Evolutionary conservation across 2,329 filamentous ascomycete genomes (phyloP).

Genomic region (Dothistroma pini): DNA sequence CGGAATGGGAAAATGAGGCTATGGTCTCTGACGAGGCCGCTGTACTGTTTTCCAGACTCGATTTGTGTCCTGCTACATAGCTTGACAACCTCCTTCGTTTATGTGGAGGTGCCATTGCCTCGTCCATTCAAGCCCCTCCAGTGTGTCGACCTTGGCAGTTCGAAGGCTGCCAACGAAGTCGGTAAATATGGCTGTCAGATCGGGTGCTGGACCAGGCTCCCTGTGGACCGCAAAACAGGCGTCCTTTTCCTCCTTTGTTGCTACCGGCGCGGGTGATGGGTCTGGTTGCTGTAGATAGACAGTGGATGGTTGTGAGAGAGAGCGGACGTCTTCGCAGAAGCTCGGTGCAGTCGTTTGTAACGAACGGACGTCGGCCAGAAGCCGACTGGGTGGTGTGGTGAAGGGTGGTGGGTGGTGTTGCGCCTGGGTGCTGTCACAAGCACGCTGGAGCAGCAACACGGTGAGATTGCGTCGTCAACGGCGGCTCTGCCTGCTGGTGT

Average conservation of each 20-base stretch:
- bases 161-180: conserved; percentile 1
- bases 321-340: conserved; percentile 28
- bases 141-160: conserved; percentile 2
- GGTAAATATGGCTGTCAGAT: neutral
- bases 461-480: conserved; percentile 15
- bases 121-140: conserved; percentile 21
- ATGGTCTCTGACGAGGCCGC: conserved; percentile 2
- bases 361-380: conserved; percentile 33
- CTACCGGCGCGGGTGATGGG: conserved; percentile 4
- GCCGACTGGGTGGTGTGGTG: conserved; percentile 21
- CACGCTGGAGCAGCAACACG: neutral
- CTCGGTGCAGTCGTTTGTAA: conserved; percentile 21
- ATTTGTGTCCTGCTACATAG: conserved; percentile 4
- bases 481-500: conserved; percentile 7
- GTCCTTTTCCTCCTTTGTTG: conserved; percentile 3
- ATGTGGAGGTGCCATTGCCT: conserved; percentile 29
- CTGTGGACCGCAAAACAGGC: neutral
- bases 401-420: conserved; percentile 4
- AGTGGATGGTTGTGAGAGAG: conserved; percentile 9
- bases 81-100: conserved; percentile 28
- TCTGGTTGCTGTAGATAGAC: conserved; percentile 9
- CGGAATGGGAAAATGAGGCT: conserved; percentile 16
- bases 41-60: conserved; percentile 17
- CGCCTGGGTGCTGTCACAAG: neutral
- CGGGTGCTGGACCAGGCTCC: neutral